Base-by-base conservation (phyloP, 2,329 filamentous ascomycete genomes). In the Colletotrichum cordylinicola region DNA sequence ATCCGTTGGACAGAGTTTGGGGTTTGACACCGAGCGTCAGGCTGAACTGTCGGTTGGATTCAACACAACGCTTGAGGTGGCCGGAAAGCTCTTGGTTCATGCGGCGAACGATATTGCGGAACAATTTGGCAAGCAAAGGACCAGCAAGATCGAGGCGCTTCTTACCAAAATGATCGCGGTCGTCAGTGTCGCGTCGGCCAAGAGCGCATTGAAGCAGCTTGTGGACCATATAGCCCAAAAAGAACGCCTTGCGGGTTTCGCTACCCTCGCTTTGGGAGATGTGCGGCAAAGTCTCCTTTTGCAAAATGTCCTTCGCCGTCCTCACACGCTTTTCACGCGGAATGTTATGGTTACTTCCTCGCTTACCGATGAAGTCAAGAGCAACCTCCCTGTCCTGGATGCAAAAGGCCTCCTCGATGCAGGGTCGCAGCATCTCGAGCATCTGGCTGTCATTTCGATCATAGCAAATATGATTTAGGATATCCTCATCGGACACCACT, bases 211-310 rank as follows among this genome's bases (percentile, higher is more conserved):
- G 96, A 29, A 98, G 90, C 80, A 99, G 91, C 83, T 97, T 94
- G 86, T 99, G 96, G 62, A 98, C 95, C 96, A 99, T 99, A 86
- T 99, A 99, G 27, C 98, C 97, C 65, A 99, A 88, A 90, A 98
- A 99, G 86, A 98, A 99, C 4, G 98, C 97, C 84, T 99, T 99
- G 75, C 95, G 90, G 2, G 96, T 98, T 84, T 98, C 96, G 80
- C 95, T 98, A 33, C 97, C 97, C 85, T 98, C 96, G 77, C 91
- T 93, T 84, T 99, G 97, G 1, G 96, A 98, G 77, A 99, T 98
- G 82, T 99, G 97, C 29, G 97, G 98, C 62, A 99, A 87, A 79
- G 98, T 94, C 85, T 99, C 98, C 87, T 98, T 98, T 84, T 98
- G 96, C 85, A 99, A 92, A 79, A 99, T 96, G 80, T 98, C 97